phyloP scores from a whole-genome alignment of 2,329 filamentous ascomycete species.

The Didymella lethalis region DNA sequence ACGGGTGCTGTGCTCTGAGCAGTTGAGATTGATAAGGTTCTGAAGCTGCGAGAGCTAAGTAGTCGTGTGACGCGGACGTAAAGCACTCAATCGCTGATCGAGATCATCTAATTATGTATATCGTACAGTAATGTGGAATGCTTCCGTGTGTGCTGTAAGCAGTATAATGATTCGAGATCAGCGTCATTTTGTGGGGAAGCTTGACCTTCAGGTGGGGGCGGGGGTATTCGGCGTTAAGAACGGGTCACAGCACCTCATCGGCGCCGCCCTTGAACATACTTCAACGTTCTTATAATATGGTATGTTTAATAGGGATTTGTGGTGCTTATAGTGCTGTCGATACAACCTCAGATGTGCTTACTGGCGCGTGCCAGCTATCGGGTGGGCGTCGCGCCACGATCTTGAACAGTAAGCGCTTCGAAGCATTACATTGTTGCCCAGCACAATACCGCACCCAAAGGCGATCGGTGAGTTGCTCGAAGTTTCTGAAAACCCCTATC shows the following conservation, averaged over 20 bases:
- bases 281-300: too few relatives aligned
- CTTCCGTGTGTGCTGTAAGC: conserved; percentile 10
- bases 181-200: conserved; percentile 31
- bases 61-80: background rate
- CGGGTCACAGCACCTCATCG: background rate
- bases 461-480: conserved; percentile 10
- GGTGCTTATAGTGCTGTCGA: background rate
- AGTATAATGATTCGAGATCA: conserved; percentile 5
- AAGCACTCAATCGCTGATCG: conserved; percentile 1
- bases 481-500: conserved; percentile 14
- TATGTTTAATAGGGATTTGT: background rate
- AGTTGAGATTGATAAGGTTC: background rate
- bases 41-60: background rate
- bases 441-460: conserved; percentile 2
- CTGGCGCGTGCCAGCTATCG: background rate
- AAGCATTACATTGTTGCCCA: conserved; percentile 6
- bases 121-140: background rate
- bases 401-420: conserved; percentile 7
- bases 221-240: conserved; percentile 6
- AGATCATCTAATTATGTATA: conserved; percentile 3
- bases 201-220: conserved; percentile 5
- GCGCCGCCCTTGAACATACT: background rate
- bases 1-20: background rate
- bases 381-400: background rate
- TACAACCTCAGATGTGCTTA: background rate